Conservation (phyloP, 2,329 filamentous ascomycete species). For the Trichoderma koningiopsis region DNA sequence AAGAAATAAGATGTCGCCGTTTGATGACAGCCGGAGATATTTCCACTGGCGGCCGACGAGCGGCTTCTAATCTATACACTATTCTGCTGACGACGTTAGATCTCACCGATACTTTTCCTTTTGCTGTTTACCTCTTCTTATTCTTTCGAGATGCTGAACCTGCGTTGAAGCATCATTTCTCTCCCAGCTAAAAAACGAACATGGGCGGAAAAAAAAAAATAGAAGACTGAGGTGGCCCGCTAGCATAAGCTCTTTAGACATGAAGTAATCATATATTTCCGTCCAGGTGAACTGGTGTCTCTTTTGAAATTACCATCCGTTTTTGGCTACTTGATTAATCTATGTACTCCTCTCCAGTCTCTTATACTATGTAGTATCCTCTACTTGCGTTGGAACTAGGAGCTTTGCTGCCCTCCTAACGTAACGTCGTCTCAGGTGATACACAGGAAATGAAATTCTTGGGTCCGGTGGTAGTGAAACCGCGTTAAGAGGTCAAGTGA, state of each 20-base stretch:
- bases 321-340: background rate
- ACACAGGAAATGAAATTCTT: background rate
- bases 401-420: background rate
- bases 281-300: background rate
- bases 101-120: background rate
- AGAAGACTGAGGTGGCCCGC: background rate
- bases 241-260: background rate
- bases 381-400: background rate
- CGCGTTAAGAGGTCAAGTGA: background rate
- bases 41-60: conserved; percentile 10
- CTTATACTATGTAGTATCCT: background rate
- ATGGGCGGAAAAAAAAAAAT: background rate
- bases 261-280: background rate
- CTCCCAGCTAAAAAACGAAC: background rate
- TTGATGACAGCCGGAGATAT: conserved; percentile 3
- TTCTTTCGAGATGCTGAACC: background rate
- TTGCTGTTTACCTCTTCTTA: background rate
- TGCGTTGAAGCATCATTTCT: background rate
- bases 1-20: background rate
- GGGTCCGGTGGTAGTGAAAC: background rate
- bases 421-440: conserved; percentile 1
- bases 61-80: background rate
- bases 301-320: background rate
- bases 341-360: background rate
- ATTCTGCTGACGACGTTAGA: background rate